A percentile compares a stretch with the other conserved stretches of the same genome.
phyloP scores from a whole-genome alignment of 257 asterid genomes.

The Prunella vulgaris region DNA sequence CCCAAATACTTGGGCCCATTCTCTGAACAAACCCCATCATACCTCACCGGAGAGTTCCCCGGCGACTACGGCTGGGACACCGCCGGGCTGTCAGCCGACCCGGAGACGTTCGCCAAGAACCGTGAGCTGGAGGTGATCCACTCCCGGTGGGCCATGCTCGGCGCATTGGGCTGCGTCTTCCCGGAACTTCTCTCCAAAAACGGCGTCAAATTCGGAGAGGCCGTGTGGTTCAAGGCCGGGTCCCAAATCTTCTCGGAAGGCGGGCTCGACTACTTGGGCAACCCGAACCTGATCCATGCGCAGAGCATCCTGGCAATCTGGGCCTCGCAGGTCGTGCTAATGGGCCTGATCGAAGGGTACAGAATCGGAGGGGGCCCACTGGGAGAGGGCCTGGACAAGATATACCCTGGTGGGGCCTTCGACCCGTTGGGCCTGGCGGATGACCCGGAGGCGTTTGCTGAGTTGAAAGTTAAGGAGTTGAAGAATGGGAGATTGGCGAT shows the following conservation, averaged over 20 bases:
- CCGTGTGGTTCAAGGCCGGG: conserved; percentile 94
- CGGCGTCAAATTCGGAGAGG: conserved; percentile 79
- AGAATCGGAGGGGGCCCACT: conserved; percentile 91
- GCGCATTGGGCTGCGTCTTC: conserved; percentile 81
- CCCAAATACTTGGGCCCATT: conserved; percentile 95
- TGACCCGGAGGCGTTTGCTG: conserved; percentile 52
- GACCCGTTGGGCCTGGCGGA: conserved; percentile 74
- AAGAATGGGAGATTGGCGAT: conserved; percentile 71
- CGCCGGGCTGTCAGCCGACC: conserved; percentile 92
- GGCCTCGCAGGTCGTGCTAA: conserved; percentile 74
- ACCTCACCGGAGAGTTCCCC: conserved; percentile 86
- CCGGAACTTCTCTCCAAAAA: conserved; percentile 77
- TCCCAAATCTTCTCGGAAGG: conserved; percentile 89
- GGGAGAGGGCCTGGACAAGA: conserved; percentile 82
- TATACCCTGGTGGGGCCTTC: conserved; percentile 79
- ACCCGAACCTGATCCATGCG: conserved; percentile 86
- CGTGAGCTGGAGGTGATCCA: conserved; percentile 93
- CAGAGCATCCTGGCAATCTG: conserved; percentile 87
- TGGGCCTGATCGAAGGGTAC: conserved; percentile 86
- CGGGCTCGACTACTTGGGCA: conserved; percentile 80
- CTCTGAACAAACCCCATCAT: conserved; percentile 84
- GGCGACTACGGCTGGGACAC: conserved; percentile 98
- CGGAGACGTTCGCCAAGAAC: conserved; percentile 83
- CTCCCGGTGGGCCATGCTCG: conserved; percentile 93
- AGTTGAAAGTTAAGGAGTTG: conserved; percentile 48